Conservation (phyloP, 2,329 filamentous ascomycete genomes). For the Ascochyta viciae-villosae region DNA sequence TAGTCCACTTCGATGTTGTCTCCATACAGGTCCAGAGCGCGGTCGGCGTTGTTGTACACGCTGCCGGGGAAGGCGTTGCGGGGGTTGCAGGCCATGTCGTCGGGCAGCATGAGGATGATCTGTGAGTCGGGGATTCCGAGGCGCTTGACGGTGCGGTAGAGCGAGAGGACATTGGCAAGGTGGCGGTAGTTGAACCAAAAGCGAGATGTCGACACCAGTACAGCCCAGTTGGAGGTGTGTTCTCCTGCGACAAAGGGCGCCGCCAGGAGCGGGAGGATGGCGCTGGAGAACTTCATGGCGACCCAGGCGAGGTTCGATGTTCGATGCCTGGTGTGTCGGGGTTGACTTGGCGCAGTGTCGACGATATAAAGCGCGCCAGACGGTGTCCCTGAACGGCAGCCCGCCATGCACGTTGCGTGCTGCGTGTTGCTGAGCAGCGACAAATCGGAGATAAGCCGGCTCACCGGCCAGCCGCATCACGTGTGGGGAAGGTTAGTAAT, state of each 20-base stretch:
- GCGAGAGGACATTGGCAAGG: conserved; percentile 93
- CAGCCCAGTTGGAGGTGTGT: conserved; percentile 98
- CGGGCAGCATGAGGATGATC: conserved; percentile 99
- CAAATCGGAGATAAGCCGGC: conserved; percentile 42
- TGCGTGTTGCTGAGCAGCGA: conserved; percentile 32
- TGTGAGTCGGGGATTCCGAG: conserved; percentile 97
- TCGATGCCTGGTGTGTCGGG: background rate
- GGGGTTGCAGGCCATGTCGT: conserved; percentile 99
- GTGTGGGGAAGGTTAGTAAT: conserved; percentile 22
- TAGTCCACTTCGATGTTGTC: conserved; percentile 99
- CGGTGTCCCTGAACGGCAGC: conserved; percentile 2
- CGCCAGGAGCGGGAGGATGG: conserved; percentile 38
- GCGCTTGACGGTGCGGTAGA: conserved; percentile 97
- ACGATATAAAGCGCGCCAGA: background rate
- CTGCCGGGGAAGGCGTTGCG: conserved; percentile 97
- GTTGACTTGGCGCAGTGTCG: background rate
- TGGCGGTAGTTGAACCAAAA: conserved; percentile 99
- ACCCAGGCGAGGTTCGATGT: background rate
- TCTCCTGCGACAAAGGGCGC: conserved; percentile 63
- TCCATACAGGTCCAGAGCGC: conserved; percentile 93
- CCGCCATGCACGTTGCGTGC: conserved; percentile 30
- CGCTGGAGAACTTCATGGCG: conserved; percentile 36
- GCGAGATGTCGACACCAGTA: conserved; percentile 95
- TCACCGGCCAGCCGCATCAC: conserved; percentile 24
- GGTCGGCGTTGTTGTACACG: conserved; percentile 97